Evolutionary conservation across 2,329 filamentous ascomycete species (phyloP), one percentile per base, ranked within the genome.

Genomic region (Scedosporium apiospermum): DNA sequence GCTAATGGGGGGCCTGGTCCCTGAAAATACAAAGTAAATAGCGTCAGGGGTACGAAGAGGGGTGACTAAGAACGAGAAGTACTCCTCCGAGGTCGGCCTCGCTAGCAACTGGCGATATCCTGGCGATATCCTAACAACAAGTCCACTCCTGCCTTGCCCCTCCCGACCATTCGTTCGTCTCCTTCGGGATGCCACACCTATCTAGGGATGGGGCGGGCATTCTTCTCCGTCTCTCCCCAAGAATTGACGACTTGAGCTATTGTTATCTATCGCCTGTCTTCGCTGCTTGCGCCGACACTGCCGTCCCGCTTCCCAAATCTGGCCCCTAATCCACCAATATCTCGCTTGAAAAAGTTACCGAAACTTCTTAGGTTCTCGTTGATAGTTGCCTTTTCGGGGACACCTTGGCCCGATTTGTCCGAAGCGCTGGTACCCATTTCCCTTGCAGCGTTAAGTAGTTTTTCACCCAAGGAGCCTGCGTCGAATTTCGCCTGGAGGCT

Each of bases 301-400:
- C 75, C 75, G 63, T 83, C 81, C 60, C 83, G 75, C 75, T 84
- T 87, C 57, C 89, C 89, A 72, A 93, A 93, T 66, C 89, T 78
- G 10, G 84, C 85, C 2, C 89, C 88, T 66, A 93, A 82, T 2
- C 87, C 85, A 34, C 90, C 89, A 66, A 93, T 87, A 77, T 97
- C 93, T 66, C 93, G 81, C 65, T 89, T 87, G 78, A 98, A 98
- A 77, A 98, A 97, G 76, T 96, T 97, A 26, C 93, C 93, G 75
- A 99, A 90, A 73, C 91, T 96, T 77, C 91, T 93, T 75, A 98
- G 73, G 74, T 97, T 97, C 75, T 96, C 93, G 72, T 97, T 96
- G 66, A 97, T 84, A 61, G 89, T 91, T 6, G 84, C 85, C 69
- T 88, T 86, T 62, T 84, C 80, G 62, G 67, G 68, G 65, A 67